Conservation (phyloP, 148 eudicot species). For the Rhododendron henanense region DNA sequence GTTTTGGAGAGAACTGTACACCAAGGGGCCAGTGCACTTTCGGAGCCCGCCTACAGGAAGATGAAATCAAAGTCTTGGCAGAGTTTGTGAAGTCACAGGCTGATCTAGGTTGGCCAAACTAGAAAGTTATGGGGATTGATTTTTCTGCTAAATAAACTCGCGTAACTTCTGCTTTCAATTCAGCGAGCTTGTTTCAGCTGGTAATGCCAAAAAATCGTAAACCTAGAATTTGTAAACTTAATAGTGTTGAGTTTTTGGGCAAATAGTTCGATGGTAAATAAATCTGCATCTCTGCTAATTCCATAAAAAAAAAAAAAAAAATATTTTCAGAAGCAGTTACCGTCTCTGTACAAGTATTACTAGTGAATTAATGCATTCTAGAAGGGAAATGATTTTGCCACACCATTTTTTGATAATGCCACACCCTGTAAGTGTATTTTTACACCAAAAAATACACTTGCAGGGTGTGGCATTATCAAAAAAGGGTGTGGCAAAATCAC, state of each 20-base stretch:
- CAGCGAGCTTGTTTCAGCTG: background rate
- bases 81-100: conserved; percentile 83
- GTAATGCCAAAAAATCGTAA: background rate
- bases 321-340: background rate
- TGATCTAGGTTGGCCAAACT: conserved; percentile 64
- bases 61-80: conserved; percentile 71
- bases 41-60: conserved; percentile 73
- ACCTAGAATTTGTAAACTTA: background rate
- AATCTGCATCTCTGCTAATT: background rate
- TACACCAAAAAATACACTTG: too few species aligned
- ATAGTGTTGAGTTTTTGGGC: background rate
- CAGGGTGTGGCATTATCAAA: too few species aligned
- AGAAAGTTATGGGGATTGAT: conserved; percentile 34
- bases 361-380: background rate
- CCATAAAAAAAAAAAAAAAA: too few species aligned
- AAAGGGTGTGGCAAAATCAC: too few species aligned
- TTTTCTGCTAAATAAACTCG: background rate
- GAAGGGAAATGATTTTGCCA: too few species aligned
- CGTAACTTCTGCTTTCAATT: background rate
- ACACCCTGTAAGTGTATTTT: too few species aligned
- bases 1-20: conserved; percentile 74
- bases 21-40: conserved; percentile 96
- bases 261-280: background rate
- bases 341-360: background rate
- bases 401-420: too few species aligned